phyloP scores from a whole-genome alignment of 2,329 filamentous ascomycete genomes.

The Ophiobolus disseminans region DNA sequence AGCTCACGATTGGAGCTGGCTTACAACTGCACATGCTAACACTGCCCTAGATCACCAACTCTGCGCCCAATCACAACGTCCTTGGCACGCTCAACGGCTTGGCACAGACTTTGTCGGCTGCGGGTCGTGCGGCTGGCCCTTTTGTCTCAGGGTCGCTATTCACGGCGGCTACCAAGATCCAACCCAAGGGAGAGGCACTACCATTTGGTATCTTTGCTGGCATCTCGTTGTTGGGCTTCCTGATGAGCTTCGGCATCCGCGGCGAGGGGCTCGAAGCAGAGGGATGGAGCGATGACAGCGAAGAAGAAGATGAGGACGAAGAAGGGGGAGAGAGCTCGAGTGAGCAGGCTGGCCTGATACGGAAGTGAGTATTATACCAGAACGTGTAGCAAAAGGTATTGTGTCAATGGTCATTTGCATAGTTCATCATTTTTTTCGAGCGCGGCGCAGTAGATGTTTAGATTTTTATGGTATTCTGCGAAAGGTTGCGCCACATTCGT shows the following conservation, averaged over 20 bases:
- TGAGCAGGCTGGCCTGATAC: conserved; percentile 41
- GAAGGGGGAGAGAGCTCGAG: conserved; percentile 36
- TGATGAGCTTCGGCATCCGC: conserved; percentile 78
- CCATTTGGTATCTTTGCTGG: conserved; percentile 89
- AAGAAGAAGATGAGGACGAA: conserved; percentile 35
- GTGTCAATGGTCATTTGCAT: neutral
- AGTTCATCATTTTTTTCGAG: neutral
- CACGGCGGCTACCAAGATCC: conserved; percentile 74
- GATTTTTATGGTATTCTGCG: too few relatives aligned
- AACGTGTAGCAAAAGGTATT: neutral
- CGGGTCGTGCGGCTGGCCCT: conserved; percentile 85
- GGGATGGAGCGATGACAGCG: conserved; percentile 56
- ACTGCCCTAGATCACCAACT: conserved; percentile 80
- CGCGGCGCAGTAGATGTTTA: too few relatives aligned
- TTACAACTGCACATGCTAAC: conserved; percentile 16
- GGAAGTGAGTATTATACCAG: conserved; percentile 25
- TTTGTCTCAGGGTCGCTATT: conserved; percentile 89
- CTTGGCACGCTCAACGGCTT: conserved; percentile 91
- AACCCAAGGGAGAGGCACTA: conserved; percentile 81
- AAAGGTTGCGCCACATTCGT: too few relatives aligned
- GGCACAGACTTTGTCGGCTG: conserved; percentile 90
- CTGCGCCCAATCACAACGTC: conserved; percentile 81
- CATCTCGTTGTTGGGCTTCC: conserved; percentile 79
- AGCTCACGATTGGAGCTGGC: too few relatives aligned
- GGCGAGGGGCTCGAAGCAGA: conserved; percentile 67